Evolutionary conservation across 306 rosid species (phyloP).

Genomic region (Hippophae rhamnoides): DNA sequence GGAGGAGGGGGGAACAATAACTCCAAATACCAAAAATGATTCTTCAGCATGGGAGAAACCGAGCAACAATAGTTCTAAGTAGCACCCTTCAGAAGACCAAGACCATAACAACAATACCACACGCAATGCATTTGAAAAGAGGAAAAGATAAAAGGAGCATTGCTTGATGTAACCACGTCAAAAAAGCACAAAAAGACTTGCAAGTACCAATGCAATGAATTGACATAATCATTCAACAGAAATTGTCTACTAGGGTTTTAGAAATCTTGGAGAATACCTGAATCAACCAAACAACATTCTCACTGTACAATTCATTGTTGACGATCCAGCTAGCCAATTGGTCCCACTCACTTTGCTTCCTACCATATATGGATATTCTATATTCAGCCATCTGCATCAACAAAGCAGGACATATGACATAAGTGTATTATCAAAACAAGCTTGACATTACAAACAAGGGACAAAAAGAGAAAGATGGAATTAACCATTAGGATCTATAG

Average conservation of each 20-base stretch:
- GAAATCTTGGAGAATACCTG: conserved; percentile 47
- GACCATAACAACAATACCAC: too few species aligned
- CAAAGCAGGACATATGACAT: conserved; percentile 11
- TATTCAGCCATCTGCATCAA: conserved; percentile 96
- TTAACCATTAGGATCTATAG: not conserved
- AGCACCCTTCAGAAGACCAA: too few species aligned
- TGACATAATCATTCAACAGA: not conserved
- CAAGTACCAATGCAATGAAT: not conserved
- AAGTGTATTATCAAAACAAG: not conserved
- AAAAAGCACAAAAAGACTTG: not conserved
- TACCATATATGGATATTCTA: conserved; percentile 87
- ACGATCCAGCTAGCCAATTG: conserved; percentile 99
- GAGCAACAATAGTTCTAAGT: too few species aligned
- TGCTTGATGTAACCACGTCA: not conserved
- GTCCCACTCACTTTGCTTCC: conserved; percentile 99
- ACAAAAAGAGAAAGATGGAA: not conserved
- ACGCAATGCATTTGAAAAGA: too few species aligned
- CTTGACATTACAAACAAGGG: not conserved
- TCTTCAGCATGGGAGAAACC: too few species aligned
- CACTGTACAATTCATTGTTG: conserved; percentile 85
- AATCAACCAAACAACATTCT: conserved; percentile 95
- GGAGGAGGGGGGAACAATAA: too few species aligned
- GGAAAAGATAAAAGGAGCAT: too few species aligned
- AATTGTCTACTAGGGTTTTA: not conserved
- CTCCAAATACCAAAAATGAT: too few species aligned